Conservation (phyloP, 1,139 yeast genomes). For the Yamadazyma jaroonii region DNA sequence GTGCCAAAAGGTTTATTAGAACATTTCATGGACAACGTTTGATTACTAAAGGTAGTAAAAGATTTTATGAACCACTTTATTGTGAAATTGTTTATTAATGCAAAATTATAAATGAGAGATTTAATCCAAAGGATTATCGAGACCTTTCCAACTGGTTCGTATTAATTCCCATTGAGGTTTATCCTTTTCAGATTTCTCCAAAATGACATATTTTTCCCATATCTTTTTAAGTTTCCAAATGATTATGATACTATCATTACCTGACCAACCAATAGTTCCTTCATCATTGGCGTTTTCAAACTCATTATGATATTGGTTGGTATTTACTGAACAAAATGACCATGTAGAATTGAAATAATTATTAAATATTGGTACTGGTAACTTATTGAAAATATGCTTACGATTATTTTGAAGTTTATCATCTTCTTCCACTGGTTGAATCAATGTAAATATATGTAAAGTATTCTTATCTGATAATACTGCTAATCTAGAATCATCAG, state of each 20-base stretch:
- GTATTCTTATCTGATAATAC: slow-evolving; percentile 88
- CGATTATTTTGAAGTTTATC: slow-evolving; percentile 39
- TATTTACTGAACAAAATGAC: slow-evolving; percentile 83
- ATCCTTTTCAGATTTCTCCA: slow-evolving; percentile 30
- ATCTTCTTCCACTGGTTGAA: slow-evolving; percentile 5
- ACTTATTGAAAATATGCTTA: slow-evolving; percentile 62
- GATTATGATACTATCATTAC: slow-evolving; percentile 61
- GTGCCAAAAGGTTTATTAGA: slow-evolving; percentile 54
- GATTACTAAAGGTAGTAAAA: slow-evolving; percentile 26
- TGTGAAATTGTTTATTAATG: slow-evolving; percentile 35
- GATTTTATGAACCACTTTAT: slow-evolving; percentile 35
- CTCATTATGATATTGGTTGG: slow-evolving; percentile 42
- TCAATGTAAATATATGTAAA: slow-evolving; percentile 71
- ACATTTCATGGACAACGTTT: slow-evolving; percentile 51
- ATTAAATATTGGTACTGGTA: slow-evolving; percentile 66
- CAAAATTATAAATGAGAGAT: slow-evolving; percentile 1
- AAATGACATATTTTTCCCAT: slow-evolving; percentile 83
- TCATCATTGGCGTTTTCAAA: slow-evolving; percentile 40
- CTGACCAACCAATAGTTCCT: slow-evolving; percentile 80
- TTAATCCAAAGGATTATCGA: slow-evolving; percentile 24
- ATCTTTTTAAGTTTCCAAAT: slow-evolving; percentile 71
- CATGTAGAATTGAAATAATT: slow-evolving; percentile 81
- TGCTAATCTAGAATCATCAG: slow-evolving; percentile 71
- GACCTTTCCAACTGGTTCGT: slow-evolving; percentile 76
- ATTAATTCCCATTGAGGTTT: slow-evolving; percentile 53